Evolutionary conservation across 2,329 filamentous ascomycete species (phyloP).

Genomic region (Colletotrichum sp.): DNA sequence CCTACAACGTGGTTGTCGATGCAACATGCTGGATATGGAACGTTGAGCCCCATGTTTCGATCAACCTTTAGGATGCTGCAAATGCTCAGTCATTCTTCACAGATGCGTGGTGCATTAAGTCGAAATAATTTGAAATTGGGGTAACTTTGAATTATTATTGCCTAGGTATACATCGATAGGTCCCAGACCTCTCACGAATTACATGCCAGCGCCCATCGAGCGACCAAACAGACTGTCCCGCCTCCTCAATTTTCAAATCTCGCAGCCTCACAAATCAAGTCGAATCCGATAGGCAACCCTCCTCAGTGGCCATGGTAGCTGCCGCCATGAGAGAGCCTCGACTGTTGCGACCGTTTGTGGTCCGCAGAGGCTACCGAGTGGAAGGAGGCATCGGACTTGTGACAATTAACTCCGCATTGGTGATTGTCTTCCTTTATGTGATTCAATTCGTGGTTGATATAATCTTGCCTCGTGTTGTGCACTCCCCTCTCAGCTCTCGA

Average conservation of each 20-base stretch:
- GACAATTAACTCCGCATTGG: too few relatives aligned
- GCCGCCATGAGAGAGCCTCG: not conserved
- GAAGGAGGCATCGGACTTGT: too few relatives aligned
- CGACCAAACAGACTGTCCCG: not conserved
- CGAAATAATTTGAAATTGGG: too few relatives aligned
- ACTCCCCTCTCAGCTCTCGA: too few relatives aligned
- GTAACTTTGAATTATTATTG: not conserved
- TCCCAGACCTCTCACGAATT: not conserved
- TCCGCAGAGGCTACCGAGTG: too few relatives aligned
- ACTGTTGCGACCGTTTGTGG: accelerated
- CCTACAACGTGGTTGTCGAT: not conserved
- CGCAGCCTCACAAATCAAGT: accelerated
- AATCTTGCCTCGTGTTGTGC: too few relatives aligned
- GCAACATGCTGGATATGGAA: not conserved
- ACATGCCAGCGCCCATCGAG: not conserved
- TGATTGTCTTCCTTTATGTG: too few relatives aligned
- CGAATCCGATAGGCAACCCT: accelerated
- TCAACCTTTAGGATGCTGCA: accelerated
- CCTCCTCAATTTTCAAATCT: not conserved
- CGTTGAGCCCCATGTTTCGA: accelerated
- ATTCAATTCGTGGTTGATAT: too few relatives aligned
- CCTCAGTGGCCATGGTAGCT: not conserved
- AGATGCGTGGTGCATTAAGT: too few relatives aligned
- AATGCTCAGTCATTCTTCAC: not conserved
- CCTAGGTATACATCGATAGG: accelerated